A percentile compares a stretch with the other conserved stretches of the same genome.
Evolutionary conservation across 2,329 filamentous ascomycete genomes (phyloP).

Genomic region (Alternaria ethzedia): DNA sequence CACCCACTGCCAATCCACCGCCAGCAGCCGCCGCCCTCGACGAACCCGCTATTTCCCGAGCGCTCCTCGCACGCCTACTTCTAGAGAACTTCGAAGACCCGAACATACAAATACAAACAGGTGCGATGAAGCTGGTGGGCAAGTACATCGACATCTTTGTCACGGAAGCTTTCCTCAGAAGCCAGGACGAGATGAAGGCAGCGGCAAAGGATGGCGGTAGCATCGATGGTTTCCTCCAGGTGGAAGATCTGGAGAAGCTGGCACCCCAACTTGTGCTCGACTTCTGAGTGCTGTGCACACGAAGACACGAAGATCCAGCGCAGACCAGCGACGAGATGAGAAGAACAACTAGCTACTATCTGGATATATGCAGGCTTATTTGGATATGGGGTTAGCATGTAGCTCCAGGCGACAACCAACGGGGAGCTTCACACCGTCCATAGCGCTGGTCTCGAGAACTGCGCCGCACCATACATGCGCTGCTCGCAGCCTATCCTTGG

Average conservation of each 20-base stretch:
- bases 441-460: not conserved
- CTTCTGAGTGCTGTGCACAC: conserved; percentile 61
- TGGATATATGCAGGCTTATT: not conserved
- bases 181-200: conserved; percentile 70
- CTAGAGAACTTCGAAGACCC: conserved; percentile 75
- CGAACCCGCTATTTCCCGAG: conserved; percentile 66
- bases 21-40: conserved; percentile 18
- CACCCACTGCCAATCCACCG: conserved; percentile 16
- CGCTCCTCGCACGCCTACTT: conserved; percentile 76
- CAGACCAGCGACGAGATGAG: not conserved
- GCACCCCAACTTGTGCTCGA: conserved; percentile 86
- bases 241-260: conserved; percentile 89
- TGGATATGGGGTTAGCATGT: not conserved
- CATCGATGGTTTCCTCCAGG: conserved; percentile 73
- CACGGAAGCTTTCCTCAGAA: conserved; percentile 82
- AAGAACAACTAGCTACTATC: not conserved
- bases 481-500: not conserved
- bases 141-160: conserved; percentile 94
- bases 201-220: conserved; percentile 41
- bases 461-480: not conserved
- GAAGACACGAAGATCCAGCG: not conserved
- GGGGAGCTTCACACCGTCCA: not conserved
- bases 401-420: not conserved
- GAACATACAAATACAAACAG: conserved; percentile 44
- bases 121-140: conserved; percentile 69